Conservation (phyloP, 163 green algal genomes). For the Scenedesmus sp. region DNA sequence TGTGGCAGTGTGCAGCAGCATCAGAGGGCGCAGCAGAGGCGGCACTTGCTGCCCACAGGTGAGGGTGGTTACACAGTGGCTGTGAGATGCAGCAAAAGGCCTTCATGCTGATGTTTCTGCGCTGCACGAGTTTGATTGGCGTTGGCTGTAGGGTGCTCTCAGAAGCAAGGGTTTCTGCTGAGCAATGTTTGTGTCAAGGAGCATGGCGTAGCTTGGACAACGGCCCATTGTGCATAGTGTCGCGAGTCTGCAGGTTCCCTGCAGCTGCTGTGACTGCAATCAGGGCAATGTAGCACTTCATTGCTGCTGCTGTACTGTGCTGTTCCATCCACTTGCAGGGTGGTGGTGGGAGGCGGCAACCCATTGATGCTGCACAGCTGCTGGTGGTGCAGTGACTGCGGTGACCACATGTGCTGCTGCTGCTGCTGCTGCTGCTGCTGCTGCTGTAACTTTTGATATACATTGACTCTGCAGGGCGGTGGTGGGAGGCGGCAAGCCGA, state of each 20-base stretch:
- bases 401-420: conserved; percentile 62
- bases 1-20: conserved; percentile 76
- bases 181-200: too few relatives aligned
- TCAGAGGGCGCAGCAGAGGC: conserved; percentile 65
- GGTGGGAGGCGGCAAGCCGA: conserved; percentile 66
- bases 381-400: conserved; percentile 61
- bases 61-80: too few relatives aligned
- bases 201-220: too few relatives aligned
- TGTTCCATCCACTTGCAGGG: conserved; percentile 39
- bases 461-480: conserved; percentile 55
- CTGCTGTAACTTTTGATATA: background rate
- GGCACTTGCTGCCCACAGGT: conserved; percentile 59
- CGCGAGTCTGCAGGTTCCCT: background rate
- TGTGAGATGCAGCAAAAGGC: too few relatives aligned
- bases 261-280: background rate
- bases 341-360: conserved; percentile 72
- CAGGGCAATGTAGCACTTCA: too few relatives aligned
- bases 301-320: background rate
- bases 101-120: too few relatives aligned
- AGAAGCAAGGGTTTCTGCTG: too few relatives aligned
- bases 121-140: too few relatives aligned
- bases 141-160: too few relatives aligned
- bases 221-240: too few relatives aligned
- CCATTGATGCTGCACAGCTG: conserved; percentile 53
- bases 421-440: conserved; percentile 23